A percentile compares a stretch with the other conserved stretches of the same genome.
Evolutionary conservation across 2,329 filamentous ascomycete species (phyloP).

Genomic region (Elsinoe arachidis): DNA sequence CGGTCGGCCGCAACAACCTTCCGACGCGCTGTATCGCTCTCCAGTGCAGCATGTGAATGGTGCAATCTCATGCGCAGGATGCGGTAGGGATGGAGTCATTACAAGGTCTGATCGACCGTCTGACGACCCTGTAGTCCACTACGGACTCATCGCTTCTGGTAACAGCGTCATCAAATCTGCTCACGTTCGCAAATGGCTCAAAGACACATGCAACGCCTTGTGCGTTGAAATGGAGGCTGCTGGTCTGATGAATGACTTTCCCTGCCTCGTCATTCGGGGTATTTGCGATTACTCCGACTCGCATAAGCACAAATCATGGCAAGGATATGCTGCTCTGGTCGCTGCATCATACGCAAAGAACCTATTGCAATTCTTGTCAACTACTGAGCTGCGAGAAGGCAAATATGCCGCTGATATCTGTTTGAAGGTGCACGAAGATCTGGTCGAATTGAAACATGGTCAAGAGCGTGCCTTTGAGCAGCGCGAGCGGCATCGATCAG

Average conservation of each 20-base stretch:
- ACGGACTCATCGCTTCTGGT: slow-evolving; percentile 34
- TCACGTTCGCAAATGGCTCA: neutral
- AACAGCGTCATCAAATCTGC: slow-evolving; percentile 21
- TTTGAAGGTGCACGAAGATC: neutral
- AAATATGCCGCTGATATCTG: neutral
- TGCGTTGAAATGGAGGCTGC: slow-evolving; percentile 19
- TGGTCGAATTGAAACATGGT: no score
- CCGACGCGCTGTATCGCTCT: neutral
- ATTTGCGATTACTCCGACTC: slow-evolving; percentile 23
- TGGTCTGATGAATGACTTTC: slow-evolving; percentile 13
- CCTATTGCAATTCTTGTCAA: neutral
- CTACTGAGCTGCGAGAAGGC: neutral
- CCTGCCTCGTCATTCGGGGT: slow-evolving; percentile 22
- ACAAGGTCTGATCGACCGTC: neutral
- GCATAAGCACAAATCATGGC: slow-evolving; percentile 22
- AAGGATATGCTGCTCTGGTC: slow-evolving; percentile 19
- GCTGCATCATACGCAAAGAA: slow-evolving; percentile 21
- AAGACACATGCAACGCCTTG: slow-evolving; percentile 15
- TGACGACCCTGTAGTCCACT: slow-evolving; percentile 24
- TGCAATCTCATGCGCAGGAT: neutral
- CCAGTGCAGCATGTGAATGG: neutral
- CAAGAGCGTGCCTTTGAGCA: no score
- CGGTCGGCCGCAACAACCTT: neutral
- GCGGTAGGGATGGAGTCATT: neutral
- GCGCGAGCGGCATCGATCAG: no score